phyloP scores from a whole-genome alignment of 345 rosid genomes.

The Tarenaya hassleriana region DNA sequence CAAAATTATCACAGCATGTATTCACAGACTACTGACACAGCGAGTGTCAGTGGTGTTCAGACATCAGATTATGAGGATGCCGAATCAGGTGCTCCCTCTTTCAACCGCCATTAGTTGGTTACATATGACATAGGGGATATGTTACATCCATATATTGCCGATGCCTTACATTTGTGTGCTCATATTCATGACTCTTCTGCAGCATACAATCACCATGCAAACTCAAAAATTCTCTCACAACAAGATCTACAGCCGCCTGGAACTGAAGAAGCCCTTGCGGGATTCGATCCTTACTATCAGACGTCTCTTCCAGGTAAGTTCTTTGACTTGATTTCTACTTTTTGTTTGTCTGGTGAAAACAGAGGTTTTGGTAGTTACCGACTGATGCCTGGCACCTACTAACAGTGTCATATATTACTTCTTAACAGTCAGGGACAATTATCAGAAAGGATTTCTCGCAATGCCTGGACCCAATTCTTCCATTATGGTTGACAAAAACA shows the following conservation, averaged over 20 bases:
- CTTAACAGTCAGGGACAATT: constrained; percentile 38
- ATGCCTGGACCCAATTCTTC: constrained; percentile 32
- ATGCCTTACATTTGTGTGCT: constrained; percentile 7
- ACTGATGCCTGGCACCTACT: constrained; percentile 8
- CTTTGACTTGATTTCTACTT: constrained; percentile 17
- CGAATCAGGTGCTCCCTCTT: constrained; percentile 60
- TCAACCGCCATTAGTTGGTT: not conserved
- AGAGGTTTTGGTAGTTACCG: constrained; percentile 9
- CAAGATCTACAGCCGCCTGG: constrained; percentile 40
- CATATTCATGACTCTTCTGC: constrained; percentile 20
- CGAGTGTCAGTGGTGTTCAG: constrained; percentile 54
- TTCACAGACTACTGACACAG: constrained; percentile 55
- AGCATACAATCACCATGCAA: constrained; percentile 64
- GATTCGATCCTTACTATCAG: constrained; percentile 38
- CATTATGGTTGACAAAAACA: constrained; percentile 30
- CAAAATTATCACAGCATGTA: constrained; percentile 37
- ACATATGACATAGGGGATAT: not conserved
- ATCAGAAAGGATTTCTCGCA: constrained; percentile 40
- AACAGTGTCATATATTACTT: constrained; percentile 14
- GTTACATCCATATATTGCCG: constrained; percentile 4
- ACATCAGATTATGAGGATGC: constrained; percentile 76
- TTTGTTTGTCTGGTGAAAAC: constrained; percentile 7
- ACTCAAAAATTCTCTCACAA: constrained; percentile 42
- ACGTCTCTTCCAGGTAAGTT: constrained; percentile 44
- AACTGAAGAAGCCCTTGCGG: constrained; percentile 35